Conservation (phyloP, 495 filamentous ascomycete genomes). For the Xylaria flabelliformis region DNA sequence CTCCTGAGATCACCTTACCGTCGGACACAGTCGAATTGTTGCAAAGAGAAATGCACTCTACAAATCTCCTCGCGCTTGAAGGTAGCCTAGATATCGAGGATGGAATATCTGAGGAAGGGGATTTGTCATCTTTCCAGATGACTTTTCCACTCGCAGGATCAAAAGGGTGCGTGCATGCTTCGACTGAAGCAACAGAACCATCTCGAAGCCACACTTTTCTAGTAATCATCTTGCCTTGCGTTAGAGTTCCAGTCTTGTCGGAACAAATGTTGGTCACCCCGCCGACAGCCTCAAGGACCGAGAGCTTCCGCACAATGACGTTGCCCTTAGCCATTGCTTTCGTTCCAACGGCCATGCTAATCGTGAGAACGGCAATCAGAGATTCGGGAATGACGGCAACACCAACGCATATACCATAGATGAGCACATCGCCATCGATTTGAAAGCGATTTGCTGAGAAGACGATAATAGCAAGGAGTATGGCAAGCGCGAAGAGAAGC, state of each 20-base stretch:
- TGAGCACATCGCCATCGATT: slow-evolving; percentile 66
- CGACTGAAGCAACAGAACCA: slow-evolving; percentile 40
- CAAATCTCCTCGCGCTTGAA: slow-evolving; percentile 38
- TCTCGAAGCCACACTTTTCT: slow-evolving; percentile 57
- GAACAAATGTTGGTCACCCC: slow-evolving; percentile 65
- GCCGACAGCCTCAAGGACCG: slow-evolving; percentile 68
- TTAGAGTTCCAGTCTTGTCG: slow-evolving; percentile 70
- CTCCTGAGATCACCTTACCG: slow-evolving; percentile 62
- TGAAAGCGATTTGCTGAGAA: slow-evolving; percentile 67
- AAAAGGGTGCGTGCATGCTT: slow-evolving; percentile 53
- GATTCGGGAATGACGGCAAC: slow-evolving; percentile 80
- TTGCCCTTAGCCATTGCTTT: slow-evolving; percentile 74
- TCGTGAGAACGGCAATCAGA: slow-evolving; percentile 76
- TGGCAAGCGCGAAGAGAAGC: slow-evolving; percentile 70
- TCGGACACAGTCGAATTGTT: slow-evolving; percentile 69
- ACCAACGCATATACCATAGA: slow-evolving; percentile 69
- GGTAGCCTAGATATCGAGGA: slow-evolving; percentile 26
- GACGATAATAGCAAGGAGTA: slow-evolving; percentile 73
- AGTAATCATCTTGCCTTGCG: slow-evolving; percentile 65
- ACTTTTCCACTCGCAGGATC: slow-evolving; percentile 55
- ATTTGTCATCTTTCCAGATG: slow-evolving; percentile 37
- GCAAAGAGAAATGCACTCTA: slow-evolving; percentile 67
- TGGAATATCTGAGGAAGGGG: slow-evolving; percentile 22
- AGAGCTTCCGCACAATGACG: slow-evolving; percentile 71
- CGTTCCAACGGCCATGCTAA: slow-evolving; percentile 76